These are phyloP conservation scores for Botrytis fragariae DNA, from an alignment of 2,329 filamentous ascomycete genomes.

Conservation along the genomic window DNA sequence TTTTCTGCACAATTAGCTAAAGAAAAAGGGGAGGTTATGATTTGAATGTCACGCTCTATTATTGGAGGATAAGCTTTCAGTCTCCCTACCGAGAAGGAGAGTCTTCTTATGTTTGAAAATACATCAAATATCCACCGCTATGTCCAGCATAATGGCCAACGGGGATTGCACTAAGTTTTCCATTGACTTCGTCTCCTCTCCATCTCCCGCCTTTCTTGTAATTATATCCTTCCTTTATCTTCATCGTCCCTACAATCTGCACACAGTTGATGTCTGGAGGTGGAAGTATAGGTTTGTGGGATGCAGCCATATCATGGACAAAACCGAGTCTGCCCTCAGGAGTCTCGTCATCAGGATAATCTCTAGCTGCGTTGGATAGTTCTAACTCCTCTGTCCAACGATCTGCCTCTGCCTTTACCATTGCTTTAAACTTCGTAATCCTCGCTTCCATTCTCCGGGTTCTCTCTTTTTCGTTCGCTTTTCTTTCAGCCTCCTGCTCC, in stretches of 20 bases:
- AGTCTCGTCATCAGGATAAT: neutral
- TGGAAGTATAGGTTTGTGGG: neutral
- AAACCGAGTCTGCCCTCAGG: neutral
- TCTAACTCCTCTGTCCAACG: neutral
- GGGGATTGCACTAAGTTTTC: neutral
- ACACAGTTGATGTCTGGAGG: neutral
- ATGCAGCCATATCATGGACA: neutral
- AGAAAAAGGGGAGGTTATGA: neutral
- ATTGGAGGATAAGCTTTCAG: neutral
- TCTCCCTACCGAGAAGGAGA: neutral
- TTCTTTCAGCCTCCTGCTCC: neutral
- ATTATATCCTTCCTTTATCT: neutral
- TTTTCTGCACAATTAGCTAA: neutral
- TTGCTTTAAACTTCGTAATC: neutral
- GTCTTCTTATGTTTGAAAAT: too few species aligned
- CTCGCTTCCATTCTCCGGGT: neutral
- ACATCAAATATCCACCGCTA: neutral
- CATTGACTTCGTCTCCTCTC: neutral
- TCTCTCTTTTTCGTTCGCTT: neutral
- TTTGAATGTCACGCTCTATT: neutral
- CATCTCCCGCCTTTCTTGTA: neutral
- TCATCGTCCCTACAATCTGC: neutral
- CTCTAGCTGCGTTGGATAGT: neutral
- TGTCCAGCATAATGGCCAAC: neutral
- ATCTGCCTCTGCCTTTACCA: neutral